phyloP scores from a whole-genome alignment of 2,329 filamentous ascomycete species.

The Colletotrichum navitas region DNA sequence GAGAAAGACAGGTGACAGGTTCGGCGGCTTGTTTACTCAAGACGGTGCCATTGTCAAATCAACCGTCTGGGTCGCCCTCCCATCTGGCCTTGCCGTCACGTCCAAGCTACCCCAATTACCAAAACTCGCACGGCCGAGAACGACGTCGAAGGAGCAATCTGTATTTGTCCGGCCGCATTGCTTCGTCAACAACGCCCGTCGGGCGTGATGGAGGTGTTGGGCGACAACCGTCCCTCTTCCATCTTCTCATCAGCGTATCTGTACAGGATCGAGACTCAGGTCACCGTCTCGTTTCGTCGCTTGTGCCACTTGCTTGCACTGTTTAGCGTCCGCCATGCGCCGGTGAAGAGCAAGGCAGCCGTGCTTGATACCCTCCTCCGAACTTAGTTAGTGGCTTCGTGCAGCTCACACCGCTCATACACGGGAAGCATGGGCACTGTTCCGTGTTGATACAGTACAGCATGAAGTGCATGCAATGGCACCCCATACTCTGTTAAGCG shows the following conservation, averaged over 20 bases:
- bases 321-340: conserved; percentile 33
- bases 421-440: conserved; percentile 16
- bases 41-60: conserved; percentile 53
- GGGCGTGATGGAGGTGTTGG: not conserved
- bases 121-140: conserved; percentile 18
- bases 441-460: conserved; percentile 37
- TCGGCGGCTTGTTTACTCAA: conserved; percentile 35
- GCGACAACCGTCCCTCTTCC: not conserved
- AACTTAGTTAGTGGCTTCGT: conserved; percentile 35
- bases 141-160: conserved; percentile 16
- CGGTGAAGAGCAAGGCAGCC: conserved; percentile 30
- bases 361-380: conserved; percentile 40
- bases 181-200: conserved; percentile 16
- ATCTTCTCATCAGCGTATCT: conserved; percentile 20
- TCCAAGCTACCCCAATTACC: conserved; percentile 37
- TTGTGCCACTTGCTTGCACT: conserved; percentile 29
- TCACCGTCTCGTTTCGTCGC: conserved; percentile 15
- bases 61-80: conserved; percentile 47
- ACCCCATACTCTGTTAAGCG: conserved; percentile 30
- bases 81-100: conserved; percentile 46
- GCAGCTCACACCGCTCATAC: conserved; percentile 41
- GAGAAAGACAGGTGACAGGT: conserved; percentile 36
- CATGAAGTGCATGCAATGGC: conserved; percentile 38
- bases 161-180: conserved; percentile 28
- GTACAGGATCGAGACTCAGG: conserved; percentile 16